These are phyloP conservation scores for Erysimum cheiri DNA, from an alignment of 441 rosid genomes.

Conservation along the genomic window DNA sequence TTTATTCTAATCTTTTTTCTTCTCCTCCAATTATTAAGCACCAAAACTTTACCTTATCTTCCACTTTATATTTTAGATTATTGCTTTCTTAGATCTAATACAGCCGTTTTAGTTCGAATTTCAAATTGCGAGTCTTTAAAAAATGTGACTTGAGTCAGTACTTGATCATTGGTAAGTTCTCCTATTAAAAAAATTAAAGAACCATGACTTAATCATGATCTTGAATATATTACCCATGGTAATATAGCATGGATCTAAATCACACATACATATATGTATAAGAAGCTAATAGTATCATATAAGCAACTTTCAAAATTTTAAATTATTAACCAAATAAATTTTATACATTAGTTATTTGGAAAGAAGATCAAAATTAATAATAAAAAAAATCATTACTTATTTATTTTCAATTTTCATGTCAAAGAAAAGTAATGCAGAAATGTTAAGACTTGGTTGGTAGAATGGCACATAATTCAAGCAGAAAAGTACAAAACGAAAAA, in stretches of 20 bases:
- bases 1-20: slow-evolving; percentile 7
- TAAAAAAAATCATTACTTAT: not conserved
- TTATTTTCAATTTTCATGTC: not conserved
- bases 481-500: slow-evolving; percentile 27
- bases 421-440: slow-evolving; percentile 21
- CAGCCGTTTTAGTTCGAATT: slow-evolving; percentile 46
- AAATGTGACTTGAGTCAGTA: slow-evolving; percentile 5
- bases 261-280: not conserved
- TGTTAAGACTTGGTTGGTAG: slow-evolving; percentile 31
- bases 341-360: not conserved
- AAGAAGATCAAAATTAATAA: not conserved
- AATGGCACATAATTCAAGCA: slow-evolving; percentile 26
- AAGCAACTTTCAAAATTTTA: not conserved
- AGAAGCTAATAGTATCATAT: not conserved
- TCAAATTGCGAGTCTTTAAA: slow-evolving; percentile 39
- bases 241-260: not conserved
- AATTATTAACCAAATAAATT: not conserved
- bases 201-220: slow-evolving; percentile 42
- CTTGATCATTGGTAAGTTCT: slow-evolving; percentile 38
- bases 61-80: slow-evolving; percentile 39
- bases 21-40: slow-evolving; percentile 44
- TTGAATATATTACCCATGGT: slow-evolving; percentile 13
- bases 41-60: slow-evolving; percentile 48
- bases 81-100: slow-evolving; percentile 39
- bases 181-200: not conserved